Base-by-base conservation (phyloP, 257 asterid species). In the Knoxia roxburghii region DNA sequence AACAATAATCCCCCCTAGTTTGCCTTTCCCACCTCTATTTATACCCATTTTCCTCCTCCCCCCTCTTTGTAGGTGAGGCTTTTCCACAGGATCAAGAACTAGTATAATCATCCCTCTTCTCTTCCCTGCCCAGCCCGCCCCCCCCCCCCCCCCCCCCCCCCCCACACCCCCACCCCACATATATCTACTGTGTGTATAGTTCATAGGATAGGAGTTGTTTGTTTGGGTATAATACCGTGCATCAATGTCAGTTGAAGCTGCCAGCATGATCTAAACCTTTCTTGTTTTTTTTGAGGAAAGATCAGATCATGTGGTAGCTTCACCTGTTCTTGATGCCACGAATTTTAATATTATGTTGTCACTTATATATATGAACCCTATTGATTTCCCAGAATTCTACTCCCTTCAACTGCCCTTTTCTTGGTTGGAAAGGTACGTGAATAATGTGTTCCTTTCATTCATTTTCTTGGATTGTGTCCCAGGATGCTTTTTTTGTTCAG, bases 221-320 rank as follows among this genome's bases (percentile, higher is more conserved):
- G n/a, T 69, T 72, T 66, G 65, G 3, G 51, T 45, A 43, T 74
- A 12, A 63, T 27, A 27, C 68, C 76, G 68, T 78, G 79, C 64
- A 68, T 62, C 72, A 5, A 52, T 71, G 68, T 71, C 73, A 70
- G 80, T 65, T 75, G 80, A 75, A 75, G 80, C 80, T 75, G 80
- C 80, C 80, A 75, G 80, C 80, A 62, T 75, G 80, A 75, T 75
- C 80, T 75, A 65, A 75, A 71, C 63, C 54, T 63, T 68, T 64
- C 79, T 71, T 61, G 58, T 33, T 58, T n/a, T 7, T 67, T 62
- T 60, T 67, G 74, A 70, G 79, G 65, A 74, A 51, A 59, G 79
- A 76, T 71, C 57, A 68, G 80, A 76, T 76, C 80, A 76, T 68
- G 66, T 76, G 80, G 80, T 68, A 48, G 77, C 74, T 76, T 71